phyloP scores from a whole-genome alignment of 176 grass and related monocot species.

The Microstegium vimineum region DNA sequence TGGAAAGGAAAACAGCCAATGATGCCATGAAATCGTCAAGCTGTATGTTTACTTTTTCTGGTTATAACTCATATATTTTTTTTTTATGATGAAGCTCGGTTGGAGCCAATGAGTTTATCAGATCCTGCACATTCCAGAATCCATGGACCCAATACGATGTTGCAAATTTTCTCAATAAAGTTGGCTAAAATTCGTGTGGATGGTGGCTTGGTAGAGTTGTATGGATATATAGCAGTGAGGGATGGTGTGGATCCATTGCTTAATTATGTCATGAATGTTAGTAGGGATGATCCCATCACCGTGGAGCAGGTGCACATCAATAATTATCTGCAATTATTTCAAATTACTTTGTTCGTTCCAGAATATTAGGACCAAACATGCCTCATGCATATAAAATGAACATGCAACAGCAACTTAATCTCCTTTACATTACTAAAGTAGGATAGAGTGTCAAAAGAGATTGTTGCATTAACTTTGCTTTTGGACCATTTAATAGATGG shows the following conservation, averaged over 20 bases:
- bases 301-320: not conserved
- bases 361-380: no score
- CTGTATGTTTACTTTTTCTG: not conserved
- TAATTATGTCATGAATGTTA: not conserved
- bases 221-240: not conserved
- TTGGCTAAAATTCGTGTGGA: not conserved
- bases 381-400: no score
- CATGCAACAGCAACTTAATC: no score
- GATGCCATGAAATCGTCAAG: no score
- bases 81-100: not conserved
- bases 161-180: not conserved
- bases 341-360: no score
- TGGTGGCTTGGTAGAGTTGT: not conserved
- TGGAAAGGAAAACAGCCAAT: not conserved
- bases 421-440: no score
- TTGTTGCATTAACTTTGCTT: no score
- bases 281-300: not conserved
- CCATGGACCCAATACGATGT: not conserved
- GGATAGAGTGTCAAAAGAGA: no score
- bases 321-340: not conserved
- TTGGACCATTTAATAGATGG: no score
- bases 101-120: not conserved
- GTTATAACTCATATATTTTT: not conserved
- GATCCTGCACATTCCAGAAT: not conserved
- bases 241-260: not conserved